Percentiles rank a stretch among this genome's conserved stretches.
Conservation (phyloP, 2,329 filamentous ascomycete genomes). For the Cladophialophora yegresii region DNA sequence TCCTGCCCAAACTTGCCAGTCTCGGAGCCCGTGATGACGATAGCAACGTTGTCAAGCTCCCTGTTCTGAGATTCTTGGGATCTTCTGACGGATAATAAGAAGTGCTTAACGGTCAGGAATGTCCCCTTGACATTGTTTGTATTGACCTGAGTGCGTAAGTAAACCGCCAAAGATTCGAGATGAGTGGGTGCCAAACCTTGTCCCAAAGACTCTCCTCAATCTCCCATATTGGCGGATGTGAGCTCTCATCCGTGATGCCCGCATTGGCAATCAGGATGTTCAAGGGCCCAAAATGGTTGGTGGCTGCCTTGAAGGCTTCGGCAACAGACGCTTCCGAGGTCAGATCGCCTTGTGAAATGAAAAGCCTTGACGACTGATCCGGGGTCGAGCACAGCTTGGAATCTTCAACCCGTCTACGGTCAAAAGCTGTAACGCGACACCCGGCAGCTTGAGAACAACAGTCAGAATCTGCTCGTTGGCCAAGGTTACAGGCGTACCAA, state of each 20-base stretch:
- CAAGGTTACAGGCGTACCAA: constrained; percentile 45
- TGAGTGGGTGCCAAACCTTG: constrained; percentile 46
- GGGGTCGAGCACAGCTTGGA: constrained; percentile 36
- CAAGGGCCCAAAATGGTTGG: constrained; percentile 51
- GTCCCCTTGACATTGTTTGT: constrained; percentile 55
- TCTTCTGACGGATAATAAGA: constrained; percentile 49
- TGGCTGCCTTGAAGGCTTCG: constrained; percentile 42
- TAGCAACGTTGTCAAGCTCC: constrained; percentile 54
- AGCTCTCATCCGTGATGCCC: constrained; percentile 54
- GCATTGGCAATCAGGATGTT: constrained; percentile 58
- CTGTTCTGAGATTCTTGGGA: constrained; percentile 44
- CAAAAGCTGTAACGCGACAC: constrained; percentile 58
- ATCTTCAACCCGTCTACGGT: constrained; percentile 45
- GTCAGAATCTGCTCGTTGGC: constrained; percentile 6
- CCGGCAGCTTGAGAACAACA: constrained; percentile 48
- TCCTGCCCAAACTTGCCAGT: constrained; percentile 55
- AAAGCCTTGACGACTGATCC: constrained; percentile 43
- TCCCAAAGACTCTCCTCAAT: constrained; percentile 56
- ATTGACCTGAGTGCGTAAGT: constrained; percentile 41
- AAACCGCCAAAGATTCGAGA: neutral
- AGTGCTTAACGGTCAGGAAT: constrained; percentile 60
- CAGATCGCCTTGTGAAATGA: constrained; percentile 52
- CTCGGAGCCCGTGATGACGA: constrained; percentile 58
- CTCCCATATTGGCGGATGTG: constrained; percentile 56
- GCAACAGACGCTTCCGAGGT: constrained; percentile 50